Conservation (phyloP, 2,329 filamentous ascomycete genomes). For the Aspergillus jensenii region DNA sequence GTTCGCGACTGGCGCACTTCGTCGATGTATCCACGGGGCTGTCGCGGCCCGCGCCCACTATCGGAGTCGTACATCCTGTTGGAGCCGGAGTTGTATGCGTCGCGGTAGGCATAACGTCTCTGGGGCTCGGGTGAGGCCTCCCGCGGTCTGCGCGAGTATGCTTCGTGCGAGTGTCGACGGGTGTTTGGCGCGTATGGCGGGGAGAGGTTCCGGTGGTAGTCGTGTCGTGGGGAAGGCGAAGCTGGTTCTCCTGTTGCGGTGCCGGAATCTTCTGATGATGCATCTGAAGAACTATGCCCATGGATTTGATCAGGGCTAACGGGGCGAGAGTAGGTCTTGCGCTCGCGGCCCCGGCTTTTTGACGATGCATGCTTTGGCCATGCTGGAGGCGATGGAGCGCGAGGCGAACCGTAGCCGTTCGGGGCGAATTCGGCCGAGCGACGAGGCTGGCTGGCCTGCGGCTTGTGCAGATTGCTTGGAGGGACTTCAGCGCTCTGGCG, state of each 20-base stretch:
- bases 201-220: conserved; percentile 27
- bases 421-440: conserved; percentile 17
- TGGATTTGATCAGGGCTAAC: conserved; percentile 21
- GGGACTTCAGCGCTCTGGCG: conserved; percentile 25
- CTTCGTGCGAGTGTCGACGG: conserved; percentile 37
- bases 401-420: conserved; percentile 23
- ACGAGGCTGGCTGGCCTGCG: conserved; percentile 18
- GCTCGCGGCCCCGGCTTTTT: conserved; percentile 25
- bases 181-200: conserved; percentile 23
- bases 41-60: conserved; percentile 15
- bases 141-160: conserved; percentile 31
- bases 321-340: conserved; percentile 17
- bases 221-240: conserved; percentile 10
- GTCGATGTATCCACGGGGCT: conserved; percentile 13
- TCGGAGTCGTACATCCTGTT: conserved; percentile 21
- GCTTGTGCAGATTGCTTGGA: conserved; percentile 16
- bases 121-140: conserved; percentile 28
- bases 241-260: conserved; percentile 10
- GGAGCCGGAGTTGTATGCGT: conserved; percentile 6
- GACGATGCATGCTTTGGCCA: conserved; percentile 18
- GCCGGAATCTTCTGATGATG: conserved; percentile 30
- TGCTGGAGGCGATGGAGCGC: conserved; percentile 28
- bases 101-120: conserved; percentile 10
- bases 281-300: conserved; percentile 25
- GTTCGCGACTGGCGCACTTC: conserved; percentile 15